Conservation (phyloP, 116 monocot species). For the Iris pallida region DNA sequence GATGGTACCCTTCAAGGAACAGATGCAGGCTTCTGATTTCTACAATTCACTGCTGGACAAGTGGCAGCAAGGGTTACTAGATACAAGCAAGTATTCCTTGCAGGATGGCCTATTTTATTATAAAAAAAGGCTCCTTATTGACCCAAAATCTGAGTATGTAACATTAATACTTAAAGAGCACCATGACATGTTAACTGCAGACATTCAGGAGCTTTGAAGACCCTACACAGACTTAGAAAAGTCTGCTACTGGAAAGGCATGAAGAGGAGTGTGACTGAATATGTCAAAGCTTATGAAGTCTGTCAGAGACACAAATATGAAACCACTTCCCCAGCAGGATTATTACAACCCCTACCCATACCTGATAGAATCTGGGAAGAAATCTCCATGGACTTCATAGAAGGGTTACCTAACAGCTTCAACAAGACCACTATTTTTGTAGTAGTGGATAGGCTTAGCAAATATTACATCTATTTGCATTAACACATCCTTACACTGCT, state of each 20-base stretch:
- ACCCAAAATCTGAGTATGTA: background rate
- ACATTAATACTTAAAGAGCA: background rate
- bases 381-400: slow-evolving; percentile 12
- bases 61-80: too few relatives aligned
- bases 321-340: background rate
- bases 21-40: too few relatives aligned
- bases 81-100: background rate
- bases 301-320: slow-evolving; percentile 13
- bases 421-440: too few relatives aligned
- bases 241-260: background rate
- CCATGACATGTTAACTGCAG: background rate
- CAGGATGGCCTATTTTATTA: background rate
- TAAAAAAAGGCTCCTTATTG: background rate
- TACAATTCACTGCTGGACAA: too few relatives aligned
- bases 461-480: too few relatives aligned
- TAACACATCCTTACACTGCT: too few relatives aligned
- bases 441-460: too few relatives aligned
- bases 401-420: background rate
- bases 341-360: slow-evolving; percentile 10
- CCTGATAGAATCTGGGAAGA: slow-evolving; percentile 4
- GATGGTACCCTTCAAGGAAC: background rate
- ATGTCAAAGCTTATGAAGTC: background rate
- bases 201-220: background rate
- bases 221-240: too few relatives aligned
- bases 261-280: background rate